Evolutionary conservation across 2,329 filamentous ascomycete species (phyloP), one percentile per base, ranked within the genome.

Genomic region (Daldinia sp.): DNA sequence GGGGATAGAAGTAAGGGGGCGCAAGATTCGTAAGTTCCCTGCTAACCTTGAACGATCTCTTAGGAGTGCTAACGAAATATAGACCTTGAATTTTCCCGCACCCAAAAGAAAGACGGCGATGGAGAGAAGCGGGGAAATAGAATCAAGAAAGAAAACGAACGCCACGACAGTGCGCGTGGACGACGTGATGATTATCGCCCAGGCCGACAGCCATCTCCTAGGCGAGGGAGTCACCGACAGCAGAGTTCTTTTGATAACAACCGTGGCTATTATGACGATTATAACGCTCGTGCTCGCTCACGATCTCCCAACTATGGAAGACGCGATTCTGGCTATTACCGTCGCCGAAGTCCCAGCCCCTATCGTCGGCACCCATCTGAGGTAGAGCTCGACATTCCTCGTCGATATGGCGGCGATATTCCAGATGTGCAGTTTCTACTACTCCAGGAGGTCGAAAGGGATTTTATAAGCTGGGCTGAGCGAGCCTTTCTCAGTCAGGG

Each of bases 41-140:
- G 26, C 53, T 15, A 3, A 6, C 4, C 39, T 53, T 4, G 20
- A 20, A 13, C n/a, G 30, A 46, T 7, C 0, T 41, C 20, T 28
- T 6, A 26, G 9, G 50, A 23, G 33, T 39, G 12, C 69, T 75
- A 68, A 75, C 56, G 33, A 26, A 33, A 9, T 6, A 18, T 44
- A 96, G 93, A 97, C 78, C 88, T 98, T 20, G 94, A 98, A 78
- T 89, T 97, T 42, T 97, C 94, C 5, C 95, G 95, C 67, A 89
- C 91, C 3, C 94, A 97, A 78, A 93, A 93, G 75, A 93, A 91
- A 74, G 92, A 89, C 54, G 88, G 89, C 59, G 90, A 90, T 56
- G 84, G 90, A 72, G 90, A 93, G 69, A 89, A 90, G 30, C 92
- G 92, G 72, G 78, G 81, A 28, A 77, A 73, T 41, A 81, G 81